Evolutionary conservation across 2,329 filamentous ascomycete species (phyloP).

Genomic region (Ophiocordyceps polyrhachis-furcata): DNA sequence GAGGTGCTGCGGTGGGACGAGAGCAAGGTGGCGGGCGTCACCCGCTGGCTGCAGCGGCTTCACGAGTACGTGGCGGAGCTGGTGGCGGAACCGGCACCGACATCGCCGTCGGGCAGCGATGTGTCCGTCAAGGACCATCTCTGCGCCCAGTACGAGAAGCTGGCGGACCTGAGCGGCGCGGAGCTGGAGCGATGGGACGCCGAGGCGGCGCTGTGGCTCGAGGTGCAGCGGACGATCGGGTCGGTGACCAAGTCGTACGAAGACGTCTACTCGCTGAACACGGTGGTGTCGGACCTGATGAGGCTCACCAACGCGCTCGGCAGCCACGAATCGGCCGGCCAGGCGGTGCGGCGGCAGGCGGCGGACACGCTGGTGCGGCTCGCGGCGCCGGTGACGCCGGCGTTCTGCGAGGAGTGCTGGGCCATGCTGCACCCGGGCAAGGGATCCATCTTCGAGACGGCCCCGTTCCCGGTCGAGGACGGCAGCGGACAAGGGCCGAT

Average conservation of each 20-base stretch:
- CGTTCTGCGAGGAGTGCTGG: constrained; percentile 71
- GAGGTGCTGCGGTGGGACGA: constrained; percentile 83
- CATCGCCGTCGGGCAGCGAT: constrained; percentile 3
- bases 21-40: constrained; percentile 60
- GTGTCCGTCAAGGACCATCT: constrained; percentile 17
- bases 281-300: constrained; percentile 67
- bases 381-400: constrained; percentile 63
- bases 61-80: constrained; percentile 31
- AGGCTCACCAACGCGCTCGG: constrained; percentile 53
- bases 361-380: constrained; percentile 44
- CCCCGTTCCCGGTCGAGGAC: constrained; percentile 41
- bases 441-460: constrained; percentile 22
- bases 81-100: constrained; percentile 1
- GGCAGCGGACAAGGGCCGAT: constrained; percentile 27
- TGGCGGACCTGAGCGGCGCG: constrained; percentile 12
- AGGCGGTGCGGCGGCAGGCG: constrained; percentile 27
- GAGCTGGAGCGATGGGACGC: constrained; percentile 23
- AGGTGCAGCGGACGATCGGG: constrained; percentile 46
- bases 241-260: constrained; percentile 52
- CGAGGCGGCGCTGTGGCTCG: constrained; percentile 38
- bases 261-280: constrained; percentile 62
- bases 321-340: constrained; percentile 21
- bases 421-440: constrained; percentile 27
- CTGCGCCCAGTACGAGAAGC: constrained; percentile 11
- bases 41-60: constrained; percentile 59